These are phyloP conservation scores for Aquilaria malaccensis DNA, from an alignment of 345 rosid genomes.

Conservation along the genomic window DNA sequence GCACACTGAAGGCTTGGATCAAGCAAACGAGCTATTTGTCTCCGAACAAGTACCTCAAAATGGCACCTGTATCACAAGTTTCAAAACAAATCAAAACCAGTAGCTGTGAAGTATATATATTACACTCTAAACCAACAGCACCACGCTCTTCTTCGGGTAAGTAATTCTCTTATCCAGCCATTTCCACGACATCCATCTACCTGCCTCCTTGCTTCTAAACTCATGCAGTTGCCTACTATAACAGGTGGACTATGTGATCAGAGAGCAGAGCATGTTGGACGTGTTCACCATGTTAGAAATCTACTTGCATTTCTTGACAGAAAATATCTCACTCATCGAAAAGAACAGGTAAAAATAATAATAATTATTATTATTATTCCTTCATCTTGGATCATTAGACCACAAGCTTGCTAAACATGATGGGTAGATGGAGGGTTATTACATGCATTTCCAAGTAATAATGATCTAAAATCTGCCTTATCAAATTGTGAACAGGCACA, in stretches of 20 bases:
- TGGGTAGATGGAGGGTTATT: not conserved
- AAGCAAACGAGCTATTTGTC: too few species aligned
- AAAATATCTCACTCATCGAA: conserved; percentile 28
- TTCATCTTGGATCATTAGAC: too few species aligned
- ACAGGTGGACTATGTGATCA: conserved; percentile 43
- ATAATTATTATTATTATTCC: too few species aligned
- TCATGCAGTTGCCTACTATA: too few species aligned
- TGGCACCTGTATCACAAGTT: too few species aligned
- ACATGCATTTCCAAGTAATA: not conserved
- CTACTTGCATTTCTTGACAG: conserved; percentile 33
- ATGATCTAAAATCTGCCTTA: not conserved
- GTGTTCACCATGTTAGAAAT: conserved; percentile 34
- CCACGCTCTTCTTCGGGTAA: conserved; percentile 39
- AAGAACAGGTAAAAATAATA: conserved; percentile 23
- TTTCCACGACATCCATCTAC: too few species aligned
- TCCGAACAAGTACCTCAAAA: too few species aligned
- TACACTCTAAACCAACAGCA: too few species aligned
- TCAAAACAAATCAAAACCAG: too few species aligned
- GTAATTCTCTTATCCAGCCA: not conserved
- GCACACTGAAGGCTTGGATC: too few species aligned
- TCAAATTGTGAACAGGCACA: conserved; percentile 12
- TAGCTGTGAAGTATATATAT: too few species aligned
- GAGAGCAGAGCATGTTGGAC: conserved; percentile 38
- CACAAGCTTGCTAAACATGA: too few species aligned
- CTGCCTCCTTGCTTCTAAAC: not conserved